Base-by-base conservation (phyloP, 805 yeast genomes). In the Ogataea minuta region DNA sequence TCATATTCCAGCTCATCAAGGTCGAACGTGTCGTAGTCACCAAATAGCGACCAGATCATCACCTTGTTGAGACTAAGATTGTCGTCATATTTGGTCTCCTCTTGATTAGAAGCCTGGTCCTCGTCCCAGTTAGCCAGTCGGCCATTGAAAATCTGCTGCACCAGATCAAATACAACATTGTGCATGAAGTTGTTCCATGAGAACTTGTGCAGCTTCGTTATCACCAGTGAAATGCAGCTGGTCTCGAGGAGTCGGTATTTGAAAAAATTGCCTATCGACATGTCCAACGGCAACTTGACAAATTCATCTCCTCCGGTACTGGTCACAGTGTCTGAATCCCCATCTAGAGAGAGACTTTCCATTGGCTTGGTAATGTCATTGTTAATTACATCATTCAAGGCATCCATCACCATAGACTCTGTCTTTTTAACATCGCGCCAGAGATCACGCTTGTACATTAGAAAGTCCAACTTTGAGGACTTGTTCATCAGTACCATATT, bases 151-250 rank as follows among this genome's bases (percentile, higher is more conserved):
- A 93, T 78, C 59, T 93, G 99, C 61, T 93, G 99, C 15, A 93
- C 81, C 43, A 93, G 74, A 63, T 93, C 99, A 68, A 91, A 93
- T 9, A 91, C 93, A 33, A 93, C 99, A 58, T 91, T 93, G 62
- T 93, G 99, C 73, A 91, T 76, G 56, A 93, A 93, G 58, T 93
- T 93, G 60, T 93, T 93, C 98, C 98, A 93, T 6, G 98, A 96
- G 62, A 81, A 88, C 46, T 74, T 68, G 50, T 88, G 77, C 52
- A 93, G 79, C 68, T 84, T 79, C 19, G 72, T 59, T 5, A 89
- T 68, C 5, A 89, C 77, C 17, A 74, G 70, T 10, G 77, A 68
- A 23, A 90, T 69, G 38, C 88, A 76, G 23, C 72, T 70, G 51
- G 79, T 79, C 53, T 89, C 95, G 36, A 82, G 72, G 12, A 93